These are phyloP conservation scores for Blechomonas ayalai DNA, from an alignment of 208 protist species.

Conservation along the genomic window DNA sequence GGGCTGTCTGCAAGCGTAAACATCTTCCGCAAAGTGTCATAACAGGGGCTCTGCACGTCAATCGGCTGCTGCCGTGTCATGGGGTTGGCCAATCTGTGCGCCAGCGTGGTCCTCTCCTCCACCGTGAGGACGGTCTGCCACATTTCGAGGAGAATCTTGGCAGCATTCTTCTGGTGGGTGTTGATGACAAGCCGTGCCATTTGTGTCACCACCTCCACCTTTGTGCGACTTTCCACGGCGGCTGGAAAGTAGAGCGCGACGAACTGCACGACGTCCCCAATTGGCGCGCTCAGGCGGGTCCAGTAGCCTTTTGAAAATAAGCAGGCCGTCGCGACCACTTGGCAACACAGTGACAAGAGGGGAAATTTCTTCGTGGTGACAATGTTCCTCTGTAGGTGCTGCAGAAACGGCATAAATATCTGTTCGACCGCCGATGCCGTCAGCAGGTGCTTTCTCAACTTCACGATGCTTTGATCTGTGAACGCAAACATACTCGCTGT, in stretches of 20 bases:
- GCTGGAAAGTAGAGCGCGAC: too few species aligned
- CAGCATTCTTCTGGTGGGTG: conserved; percentile 2
- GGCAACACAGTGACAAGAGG: too few species aligned
- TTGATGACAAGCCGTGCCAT: conserved; percentile 34
- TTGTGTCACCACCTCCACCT: conserved; percentile 20
- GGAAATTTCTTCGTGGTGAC: too few species aligned
- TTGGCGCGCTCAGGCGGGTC: too few species aligned
- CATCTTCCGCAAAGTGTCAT: conserved; percentile 13
- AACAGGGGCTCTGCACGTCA: conserved; percentile 28
- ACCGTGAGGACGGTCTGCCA: conserved; percentile 17
- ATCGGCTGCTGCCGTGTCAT: conserved; percentile 18
- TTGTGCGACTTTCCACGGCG: too few species aligned
- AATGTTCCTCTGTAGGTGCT: too few species aligned
- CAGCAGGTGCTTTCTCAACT: conserved; percentile 10
- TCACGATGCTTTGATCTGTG: conserved; percentile 7
- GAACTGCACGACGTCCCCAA: too few species aligned
- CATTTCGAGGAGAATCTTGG: conserved; percentile 3
- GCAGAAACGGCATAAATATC: too few species aligned
- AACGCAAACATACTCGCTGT: conserved; percentile 13
- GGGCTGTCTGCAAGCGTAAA: conserved; percentile 14
- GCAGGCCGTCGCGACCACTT: too few species aligned
- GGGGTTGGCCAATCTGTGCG: conserved; percentile 18
- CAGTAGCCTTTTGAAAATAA: too few species aligned
- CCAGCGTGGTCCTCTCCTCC: conserved; percentile 9
- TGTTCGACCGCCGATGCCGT: too few species aligned